Evolutionary conservation across 1,139 yeast genomes (phyloP).

Genomic region (Blastobotrys arbuscula): DNA sequence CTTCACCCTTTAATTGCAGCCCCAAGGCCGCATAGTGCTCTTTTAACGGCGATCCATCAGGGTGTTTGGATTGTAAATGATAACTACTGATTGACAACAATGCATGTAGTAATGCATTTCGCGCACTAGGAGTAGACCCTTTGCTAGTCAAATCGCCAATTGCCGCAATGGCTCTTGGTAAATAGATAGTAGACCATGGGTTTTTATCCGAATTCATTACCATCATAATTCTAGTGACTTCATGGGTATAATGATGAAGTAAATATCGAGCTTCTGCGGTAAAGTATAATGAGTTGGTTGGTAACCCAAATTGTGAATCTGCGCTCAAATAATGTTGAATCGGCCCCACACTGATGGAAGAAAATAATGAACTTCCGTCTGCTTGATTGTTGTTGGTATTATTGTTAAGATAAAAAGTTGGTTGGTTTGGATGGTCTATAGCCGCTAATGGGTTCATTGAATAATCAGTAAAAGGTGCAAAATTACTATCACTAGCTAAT

Average conservation of each 20-base stretch:
- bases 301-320: slow-evolving; percentile 33
- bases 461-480: background rate
- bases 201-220: slow-evolving; percentile 77
- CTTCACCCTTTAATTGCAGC: slow-evolving; percentile 67
- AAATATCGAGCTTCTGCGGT: slow-evolving; percentile 45
- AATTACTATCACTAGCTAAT: slow-evolving; percentile 9
- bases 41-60: slow-evolving; percentile 53
- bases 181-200: slow-evolving; percentile 82
- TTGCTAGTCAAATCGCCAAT: slow-evolving; percentile 73
- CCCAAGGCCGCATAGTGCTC: slow-evolving; percentile 68
- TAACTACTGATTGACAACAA: slow-evolving; percentile 77
- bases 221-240: slow-evolving; percentile 84
- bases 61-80: slow-evolving; percentile 67
- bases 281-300: slow-evolving; percentile 53
- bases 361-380: slow-evolving; percentile 19
- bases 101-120: slow-evolving; percentile 75
- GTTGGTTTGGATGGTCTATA: background rate
- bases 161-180: slow-evolving; percentile 76
- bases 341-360: slow-evolving; percentile 22
- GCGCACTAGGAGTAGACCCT: slow-evolving; percentile 70
- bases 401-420: slow-evolving; percentile 5
- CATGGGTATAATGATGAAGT: slow-evolving; percentile 66
- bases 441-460: background rate
- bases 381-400: slow-evolving; percentile 20
- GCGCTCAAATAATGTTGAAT: slow-evolving; percentile 42